Percentiles rank a stretch among this genome's conserved stretches.
These are phyloP conservation scores for Medicago lupulina DNA, from an alignment of 306 rosid genomes.

Conservation along the genomic window DNA sequence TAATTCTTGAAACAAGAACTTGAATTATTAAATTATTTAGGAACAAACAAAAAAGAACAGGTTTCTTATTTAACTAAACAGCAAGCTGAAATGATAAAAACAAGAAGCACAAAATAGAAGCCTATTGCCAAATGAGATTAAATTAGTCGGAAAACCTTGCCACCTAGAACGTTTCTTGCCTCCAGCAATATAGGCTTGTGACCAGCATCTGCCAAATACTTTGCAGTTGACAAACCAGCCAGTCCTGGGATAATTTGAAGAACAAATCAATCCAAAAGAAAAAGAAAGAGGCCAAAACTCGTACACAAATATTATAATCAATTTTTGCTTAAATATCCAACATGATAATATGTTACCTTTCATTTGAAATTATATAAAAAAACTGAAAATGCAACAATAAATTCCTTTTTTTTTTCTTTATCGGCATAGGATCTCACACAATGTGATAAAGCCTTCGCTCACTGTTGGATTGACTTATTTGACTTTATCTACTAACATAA, in stretches of 20 bases:
- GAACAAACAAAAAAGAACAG: slow-evolving; percentile 15
- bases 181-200: slow-evolving; percentile 89
- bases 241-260: slow-evolving; percentile 62
- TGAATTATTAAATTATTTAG: slow-evolving; percentile 4
- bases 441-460: neutral
- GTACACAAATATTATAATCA: neutral
- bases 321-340: slow-evolving; percentile 15
- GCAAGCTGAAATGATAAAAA: slow-evolving; percentile 31
- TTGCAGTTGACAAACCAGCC: slow-evolving; percentile 97
- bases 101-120: slow-evolving; percentile 29
- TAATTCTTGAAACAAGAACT: slow-evolving; percentile 21
- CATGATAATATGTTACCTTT: slow-evolving; percentile 9
- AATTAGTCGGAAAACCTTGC: slow-evolving; percentile 76
- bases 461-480: too few relatives aligned
- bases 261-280: slow-evolving; percentile 17
- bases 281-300: neutral
- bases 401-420: neutral
- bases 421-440: neutral
- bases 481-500: too few relatives aligned
- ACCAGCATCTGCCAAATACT: slow-evolving; percentile 98
- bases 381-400: slow-evolving; percentile 4
- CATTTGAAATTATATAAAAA: slow-evolving; percentile 23
- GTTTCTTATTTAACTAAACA: slow-evolving; percentile 10
- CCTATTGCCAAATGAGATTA: slow-evolving; percentile 34
- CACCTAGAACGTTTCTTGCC: slow-evolving; percentile 96